Base-by-base conservation (phyloP, 2,329 filamentous ascomycete species). In the Epichloe bromicola region DNA sequence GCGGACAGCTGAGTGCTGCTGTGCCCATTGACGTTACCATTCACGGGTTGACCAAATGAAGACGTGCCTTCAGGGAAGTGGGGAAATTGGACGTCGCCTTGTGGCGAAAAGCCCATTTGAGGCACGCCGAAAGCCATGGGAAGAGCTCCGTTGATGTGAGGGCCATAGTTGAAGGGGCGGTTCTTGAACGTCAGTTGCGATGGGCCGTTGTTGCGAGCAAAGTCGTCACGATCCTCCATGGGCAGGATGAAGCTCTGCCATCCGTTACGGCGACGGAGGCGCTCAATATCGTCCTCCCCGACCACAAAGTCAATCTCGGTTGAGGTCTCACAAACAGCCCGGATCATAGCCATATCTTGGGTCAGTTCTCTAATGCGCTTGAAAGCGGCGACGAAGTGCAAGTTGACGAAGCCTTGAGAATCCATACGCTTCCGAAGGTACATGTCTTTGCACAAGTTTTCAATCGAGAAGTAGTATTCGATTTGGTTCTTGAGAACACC, bases 401-500 rank as follows among this genome's bases (percentile, higher is more conserved):
- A 71, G 48, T 81, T 82, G 14, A 96, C 90, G 62, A 90, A 97
- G 17, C 93, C 93, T 65, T 97, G 87, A 1, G 86, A 87, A 64
- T 98, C 91, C 93, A 98, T 97, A 59, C 90, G 83, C 61, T 80
- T 83, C 52, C 93, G 84, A 53, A 98, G 75, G 67, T 82, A 97
- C 61, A 87, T 76, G 62, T 98, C 93, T 69, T 95, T 96, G 75
- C 88, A 86, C 47, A 97, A 76, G 64, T 98, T 98, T 62, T 96
- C 87, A 30, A 95, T 79, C 0, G 91, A 97, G 70, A 98, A 95
- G 69, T 98, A 98, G 72, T 96, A 98, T 61, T 95, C 88, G 38
- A 89, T 78, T 62, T 77, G 71, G 56, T 64, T 65, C 50, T 69
- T 73, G 46, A 80, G 64, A 45, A 73, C 64, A 3, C 66, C 58